Conservation (phyloP, 1,284 basidiomycete species). For the Thelephora terrestris region DNA sequence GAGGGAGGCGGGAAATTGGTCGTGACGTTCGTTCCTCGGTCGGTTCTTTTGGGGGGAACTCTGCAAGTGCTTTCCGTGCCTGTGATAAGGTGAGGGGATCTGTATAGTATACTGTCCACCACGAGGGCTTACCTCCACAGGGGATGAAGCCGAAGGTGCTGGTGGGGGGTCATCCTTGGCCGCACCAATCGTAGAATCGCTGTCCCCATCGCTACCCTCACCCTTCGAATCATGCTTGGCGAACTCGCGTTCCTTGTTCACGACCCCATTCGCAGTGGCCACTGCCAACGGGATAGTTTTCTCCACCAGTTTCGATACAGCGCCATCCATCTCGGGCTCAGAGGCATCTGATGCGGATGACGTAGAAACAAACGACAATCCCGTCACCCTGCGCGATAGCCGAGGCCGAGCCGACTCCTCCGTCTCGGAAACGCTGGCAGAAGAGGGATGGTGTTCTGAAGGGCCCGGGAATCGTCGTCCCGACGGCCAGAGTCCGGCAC, state of each 20-base stretch:
- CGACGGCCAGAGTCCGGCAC: constrained; percentile 53
- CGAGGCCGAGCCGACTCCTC: constrained; percentile 44
- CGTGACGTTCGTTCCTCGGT: background rate
- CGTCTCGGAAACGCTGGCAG: constrained; percentile 61
- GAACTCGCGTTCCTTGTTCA: constrained; percentile 1
- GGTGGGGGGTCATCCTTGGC: constrained; percentile 30
- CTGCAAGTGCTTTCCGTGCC: constrained; percentile 3
- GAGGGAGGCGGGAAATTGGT: constrained; percentile 58
- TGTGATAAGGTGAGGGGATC: constrained; percentile 1
- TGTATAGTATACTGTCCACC: background rate
- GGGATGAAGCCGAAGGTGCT: constrained; percentile 13
- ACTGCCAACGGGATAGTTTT: constrained; percentile 3
- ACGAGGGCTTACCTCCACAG: constrained; percentile 18
- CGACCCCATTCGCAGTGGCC: constrained; percentile 3
- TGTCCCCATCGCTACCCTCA: constrained; percentile 50
- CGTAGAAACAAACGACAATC: constrained; percentile 47
- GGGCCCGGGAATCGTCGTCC: constrained; percentile 41
- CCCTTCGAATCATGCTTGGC: background rate
- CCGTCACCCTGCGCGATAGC: constrained; percentile 35
- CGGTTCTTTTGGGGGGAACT: background rate
- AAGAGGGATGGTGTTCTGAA: constrained; percentile 48
- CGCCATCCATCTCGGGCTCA: constrained; percentile 25
- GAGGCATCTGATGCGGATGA: constrained; percentile 40
- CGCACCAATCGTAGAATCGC: constrained; percentile 87
- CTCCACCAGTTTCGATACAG: constrained; percentile 3